Evolutionary conservation across 75 land plant genomes (phyloP), one percentile per base, ranked within the genome.

Genomic region (Sequoiadendron giganteum): DNA sequence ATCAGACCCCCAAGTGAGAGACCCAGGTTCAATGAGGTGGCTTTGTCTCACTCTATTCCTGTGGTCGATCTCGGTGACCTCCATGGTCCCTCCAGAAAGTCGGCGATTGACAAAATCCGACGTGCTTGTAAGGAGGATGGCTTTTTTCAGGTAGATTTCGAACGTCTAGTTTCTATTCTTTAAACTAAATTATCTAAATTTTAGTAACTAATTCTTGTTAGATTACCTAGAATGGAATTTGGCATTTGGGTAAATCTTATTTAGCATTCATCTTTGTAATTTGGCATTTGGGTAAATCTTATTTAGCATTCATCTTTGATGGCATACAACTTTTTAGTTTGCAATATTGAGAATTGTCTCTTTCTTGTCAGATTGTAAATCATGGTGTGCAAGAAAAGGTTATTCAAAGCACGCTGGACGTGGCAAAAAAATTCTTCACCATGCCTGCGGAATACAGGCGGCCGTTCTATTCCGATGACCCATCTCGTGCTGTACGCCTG

Each of bases 81-180:
- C 72, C 39, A 89, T 38, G 93, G 94, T 43, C 81, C 89, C 3
- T 25, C 25, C 56, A 92, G 91, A 48, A 42, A 89, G 36, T 76
- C 78, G 9, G 86, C 88, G 15, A 83, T 94, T 86, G 25, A 85
- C 5, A 88, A 89, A 45, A 91, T 95, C 40, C 58, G 86, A 32
- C 40, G 21, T 15, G 97, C 97, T 18, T 94, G 95, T 89, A 80
- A 77, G 83, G 52, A 73, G 40, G 85, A 91, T 87, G 97, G 97
- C 15, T 94, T 95, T 90, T 94, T 95, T 88, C 94, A 91, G 94
- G 96, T 92, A 45, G 70, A 58, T 0, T 58, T 42, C 43, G n/a
- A 42, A 42, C 3, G 2, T 58, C 65, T 11, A 18, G 2, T 5
- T 65, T 21, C 25, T 0, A 10, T 48, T 48, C 52, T 48, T 48